Conservation (phyloP, 176 grass and related monocot genomes). For the Saccharum spontaneum region DNA sequence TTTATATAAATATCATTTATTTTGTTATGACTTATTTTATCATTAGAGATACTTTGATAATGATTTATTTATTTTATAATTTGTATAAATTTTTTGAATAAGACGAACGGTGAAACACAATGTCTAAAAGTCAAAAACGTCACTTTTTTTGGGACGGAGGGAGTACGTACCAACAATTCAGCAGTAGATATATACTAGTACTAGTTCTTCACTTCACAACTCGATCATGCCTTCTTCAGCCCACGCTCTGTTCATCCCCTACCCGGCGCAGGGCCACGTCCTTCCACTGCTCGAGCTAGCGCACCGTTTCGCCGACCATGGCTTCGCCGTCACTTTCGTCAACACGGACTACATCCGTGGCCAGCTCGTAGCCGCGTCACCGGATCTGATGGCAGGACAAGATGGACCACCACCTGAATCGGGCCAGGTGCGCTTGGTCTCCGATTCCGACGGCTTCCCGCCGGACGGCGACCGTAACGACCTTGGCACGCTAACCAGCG, state of each 20-base stretch:
- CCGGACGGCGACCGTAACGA: not conserved
- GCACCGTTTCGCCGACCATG: constrained; percentile 27
- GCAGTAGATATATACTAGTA: too few relatives aligned
- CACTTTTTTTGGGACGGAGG: too few relatives aligned
- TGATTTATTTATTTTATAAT: too few relatives aligned
- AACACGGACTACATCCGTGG: constrained; percentile 41
- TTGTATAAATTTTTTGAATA: too few relatives aligned
- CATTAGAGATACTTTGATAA: too few relatives aligned
- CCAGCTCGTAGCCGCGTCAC: not conserved
- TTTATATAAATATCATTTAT: too few relatives aligned
- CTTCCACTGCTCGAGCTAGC: constrained; percentile 51
- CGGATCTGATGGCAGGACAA: not conserved
- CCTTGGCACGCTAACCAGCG: not conserved
- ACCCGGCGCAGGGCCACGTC: constrained; percentile 57
- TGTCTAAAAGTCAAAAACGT: too few relatives aligned
- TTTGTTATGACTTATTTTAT: too few relatives aligned
- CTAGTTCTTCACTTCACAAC: not conserved
- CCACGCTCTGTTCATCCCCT: constrained; percentile 36
- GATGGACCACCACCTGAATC: not conserved
- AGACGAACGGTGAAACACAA: too few relatives aligned
- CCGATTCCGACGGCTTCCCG: not conserved
- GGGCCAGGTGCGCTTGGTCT: not conserved
- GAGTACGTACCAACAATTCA: too few relatives aligned
- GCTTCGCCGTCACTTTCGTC: constrained; percentile 44
- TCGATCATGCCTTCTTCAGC: not conserved